Conservation (phyloP, 805 yeast species). For the Candida hungchunana region DNA sequence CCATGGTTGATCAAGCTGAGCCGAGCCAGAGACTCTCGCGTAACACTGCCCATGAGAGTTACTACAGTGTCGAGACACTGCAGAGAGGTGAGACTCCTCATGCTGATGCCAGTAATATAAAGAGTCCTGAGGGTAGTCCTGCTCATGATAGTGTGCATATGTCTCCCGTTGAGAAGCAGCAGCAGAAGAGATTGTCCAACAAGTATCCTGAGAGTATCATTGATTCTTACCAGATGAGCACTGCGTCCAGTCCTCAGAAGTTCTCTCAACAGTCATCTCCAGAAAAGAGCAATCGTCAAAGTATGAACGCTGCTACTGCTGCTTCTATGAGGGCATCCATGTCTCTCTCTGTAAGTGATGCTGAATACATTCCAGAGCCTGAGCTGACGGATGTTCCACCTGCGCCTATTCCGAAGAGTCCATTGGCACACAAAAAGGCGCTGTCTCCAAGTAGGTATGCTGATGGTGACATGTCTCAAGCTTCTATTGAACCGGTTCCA, state of each 20-base stretch:
- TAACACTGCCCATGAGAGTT: conserved; percentile 10
- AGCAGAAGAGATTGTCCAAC: conserved; percentile 5
- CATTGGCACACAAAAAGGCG: conserved; percentile 8
- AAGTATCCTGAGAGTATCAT: conserved; percentile 25
- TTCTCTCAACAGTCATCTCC: conserved; percentile 4
- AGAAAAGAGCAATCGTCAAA: background rate
- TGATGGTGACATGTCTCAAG: background rate
- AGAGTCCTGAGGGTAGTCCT: conserved; percentile 3
- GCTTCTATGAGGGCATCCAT: conserved; percentile 7
- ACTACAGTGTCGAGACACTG: conserved; percentile 9
- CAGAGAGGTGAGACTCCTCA: conserved; percentile 12
- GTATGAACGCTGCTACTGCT: conserved; percentile 10
- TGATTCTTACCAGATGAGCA: conserved; percentile 20
- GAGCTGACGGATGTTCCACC: conserved; percentile 15
- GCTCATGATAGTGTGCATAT: background rate
- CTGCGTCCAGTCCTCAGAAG: conserved; percentile 9
- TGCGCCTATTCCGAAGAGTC: conserved; percentile 20
- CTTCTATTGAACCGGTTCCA: conserved; percentile 7
- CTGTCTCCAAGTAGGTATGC: conserved; percentile 1
- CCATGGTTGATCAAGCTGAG: conserved; percentile 14
- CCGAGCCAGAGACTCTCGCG: conserved; percentile 9
- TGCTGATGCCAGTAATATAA: conserved; percentile 13
- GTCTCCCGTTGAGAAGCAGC: background rate
- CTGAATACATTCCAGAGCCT: conserved; percentile 21
- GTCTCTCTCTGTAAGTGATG: conserved; percentile 12